These are phyloP conservation scores for Puccinia hordei DNA, from an alignment of 1,284 basidiomycete genomes.

Conservation along the genomic window DNA sequence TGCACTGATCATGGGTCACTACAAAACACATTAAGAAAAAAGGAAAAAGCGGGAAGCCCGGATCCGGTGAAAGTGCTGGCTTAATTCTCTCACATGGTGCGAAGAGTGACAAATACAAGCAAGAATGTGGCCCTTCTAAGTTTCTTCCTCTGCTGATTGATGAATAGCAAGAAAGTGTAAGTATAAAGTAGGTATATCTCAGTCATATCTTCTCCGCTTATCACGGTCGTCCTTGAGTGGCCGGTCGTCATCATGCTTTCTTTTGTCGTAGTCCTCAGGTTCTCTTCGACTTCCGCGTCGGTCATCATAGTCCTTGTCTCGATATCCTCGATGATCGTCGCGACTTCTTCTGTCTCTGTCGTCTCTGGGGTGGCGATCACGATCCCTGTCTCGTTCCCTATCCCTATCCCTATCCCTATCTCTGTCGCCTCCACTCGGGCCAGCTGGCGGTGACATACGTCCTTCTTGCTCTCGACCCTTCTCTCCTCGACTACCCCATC, in stretches of 20 bases:
- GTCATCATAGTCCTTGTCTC: conserved; percentile 41
- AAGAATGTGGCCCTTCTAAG: not conserved
- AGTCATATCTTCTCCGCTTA: conserved; percentile 45
- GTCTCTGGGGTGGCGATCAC: conserved; percentile 25
- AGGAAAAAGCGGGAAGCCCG: not conserved
- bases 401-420: conserved; percentile 37
- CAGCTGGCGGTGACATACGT: not conserved
- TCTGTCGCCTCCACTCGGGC: conserved; percentile 16
- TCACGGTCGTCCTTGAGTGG: conserved; percentile 37
- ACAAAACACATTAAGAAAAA: not conserved
- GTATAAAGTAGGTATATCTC: conserved; percentile 1
- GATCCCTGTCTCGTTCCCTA: conserved; percentile 24
- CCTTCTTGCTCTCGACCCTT: conserved; percentile 21
- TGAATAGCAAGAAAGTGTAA: not conserved
- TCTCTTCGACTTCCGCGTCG: conserved; percentile 22
- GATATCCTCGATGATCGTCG: conserved; percentile 31
- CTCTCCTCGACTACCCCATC: conserved; percentile 38
- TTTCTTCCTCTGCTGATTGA: not conserved
- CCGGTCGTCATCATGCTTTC: conserved; percentile 34
- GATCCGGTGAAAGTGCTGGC: not conserved
- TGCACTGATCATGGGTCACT: not conserved
- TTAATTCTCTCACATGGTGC: not conserved
- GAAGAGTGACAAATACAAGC: not conserved
- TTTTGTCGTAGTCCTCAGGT: conserved; percentile 43
- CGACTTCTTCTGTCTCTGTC: conserved; percentile 37